Percentiles rank a stretch among this genome's conserved stretches.
phyloP scores from a whole-genome alignment of 805 yeast genomes.

The Wickerhamomyces bovis region DNA sequence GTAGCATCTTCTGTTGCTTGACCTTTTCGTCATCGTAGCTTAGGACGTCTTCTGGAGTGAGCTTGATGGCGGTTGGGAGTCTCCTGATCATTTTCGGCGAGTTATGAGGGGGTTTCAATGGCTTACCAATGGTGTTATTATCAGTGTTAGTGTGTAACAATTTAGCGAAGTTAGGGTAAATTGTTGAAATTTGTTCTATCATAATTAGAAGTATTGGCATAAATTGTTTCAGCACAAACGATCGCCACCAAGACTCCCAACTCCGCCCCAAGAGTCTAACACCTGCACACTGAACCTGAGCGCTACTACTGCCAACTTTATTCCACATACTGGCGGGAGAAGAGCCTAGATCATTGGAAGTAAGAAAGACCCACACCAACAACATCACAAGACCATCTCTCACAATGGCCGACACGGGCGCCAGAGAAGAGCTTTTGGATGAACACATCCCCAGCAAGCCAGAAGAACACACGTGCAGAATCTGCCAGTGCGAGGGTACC shows the following conservation, averaged over 20 bases:
- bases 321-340: not conserved
- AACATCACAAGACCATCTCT: not conserved
- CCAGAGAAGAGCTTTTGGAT: not conserved
- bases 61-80: slow-evolving; percentile 60
- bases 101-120: not conserved
- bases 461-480: slow-evolving; percentile 65
- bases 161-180: not conserved
- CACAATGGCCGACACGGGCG: not conserved
- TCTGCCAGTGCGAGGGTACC: slow-evolving; percentile 90
- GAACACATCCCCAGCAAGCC: not conserved
- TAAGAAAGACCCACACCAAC: not conserved
- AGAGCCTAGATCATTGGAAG: not conserved
- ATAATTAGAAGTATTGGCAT: too few species aligned
- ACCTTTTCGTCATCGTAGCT: slow-evolving; percentile 26
- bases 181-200: not conserved
- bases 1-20: slow-evolving; percentile 3
- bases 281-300: not conserved
- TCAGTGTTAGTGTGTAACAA: not conserved
- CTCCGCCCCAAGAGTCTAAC: not conserved
- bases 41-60: slow-evolving; percentile 61
- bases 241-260: too few species aligned
- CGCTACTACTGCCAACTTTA: not conserved
- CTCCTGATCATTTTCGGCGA: slow-evolving; percentile 51
- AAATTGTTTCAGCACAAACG: too few species aligned
- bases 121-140: too few species aligned